Evolutionary conservation across 2,329 filamentous ascomycete genomes (phyloP).

Genomic region (Shiraia sp.): DNA sequence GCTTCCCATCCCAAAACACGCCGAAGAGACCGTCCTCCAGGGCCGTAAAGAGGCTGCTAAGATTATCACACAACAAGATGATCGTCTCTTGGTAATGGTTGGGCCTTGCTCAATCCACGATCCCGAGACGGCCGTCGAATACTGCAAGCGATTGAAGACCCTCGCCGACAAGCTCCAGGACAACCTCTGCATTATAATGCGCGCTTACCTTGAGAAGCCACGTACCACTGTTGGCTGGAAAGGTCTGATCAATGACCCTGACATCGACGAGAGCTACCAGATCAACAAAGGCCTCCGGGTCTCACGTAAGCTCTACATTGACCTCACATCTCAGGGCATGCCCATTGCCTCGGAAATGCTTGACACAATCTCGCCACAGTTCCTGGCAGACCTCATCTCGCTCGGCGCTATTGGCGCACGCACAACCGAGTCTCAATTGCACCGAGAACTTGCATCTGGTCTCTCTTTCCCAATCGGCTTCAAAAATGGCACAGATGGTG

Average conservation of each 20-base stretch:
- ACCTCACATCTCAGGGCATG: constrained; percentile 84
- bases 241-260: constrained; percentile 97
- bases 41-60: constrained; percentile 70
- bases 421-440: constrained; percentile 94
- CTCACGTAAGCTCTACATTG: constrained; percentile 89
- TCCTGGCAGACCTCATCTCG: constrained; percentile 92
- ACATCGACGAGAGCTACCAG: constrained; percentile 95
- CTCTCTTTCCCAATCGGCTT: constrained; percentile 97
- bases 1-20: constrained; percentile 67
- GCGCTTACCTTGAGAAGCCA: constrained; percentile 98
- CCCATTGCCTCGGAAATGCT: constrained; percentile 98
- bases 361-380: constrained; percentile 97
- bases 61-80: constrained; percentile 77
- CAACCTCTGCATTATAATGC: constrained; percentile 94
- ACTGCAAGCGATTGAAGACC: constrained; percentile 76
- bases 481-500: constrained; percentile 98
- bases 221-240: constrained; percentile 99
- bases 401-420: constrained; percentile 94
- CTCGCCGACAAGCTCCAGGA: constrained; percentile 78
- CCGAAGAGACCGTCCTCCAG: constrained; percentile 70
- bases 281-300: constrained; percentile 98
- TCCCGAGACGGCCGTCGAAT: constrained; percentile 83
- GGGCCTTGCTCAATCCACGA: constrained; percentile 98
- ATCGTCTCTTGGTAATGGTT: constrained; percentile 90
- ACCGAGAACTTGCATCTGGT: constrained; percentile 92